Percentiles rank a stretch among this genome's conserved stretches.
phyloP scores from a whole-genome alignment of 306 rosid species.

The Trifolium dubium region DNA sequence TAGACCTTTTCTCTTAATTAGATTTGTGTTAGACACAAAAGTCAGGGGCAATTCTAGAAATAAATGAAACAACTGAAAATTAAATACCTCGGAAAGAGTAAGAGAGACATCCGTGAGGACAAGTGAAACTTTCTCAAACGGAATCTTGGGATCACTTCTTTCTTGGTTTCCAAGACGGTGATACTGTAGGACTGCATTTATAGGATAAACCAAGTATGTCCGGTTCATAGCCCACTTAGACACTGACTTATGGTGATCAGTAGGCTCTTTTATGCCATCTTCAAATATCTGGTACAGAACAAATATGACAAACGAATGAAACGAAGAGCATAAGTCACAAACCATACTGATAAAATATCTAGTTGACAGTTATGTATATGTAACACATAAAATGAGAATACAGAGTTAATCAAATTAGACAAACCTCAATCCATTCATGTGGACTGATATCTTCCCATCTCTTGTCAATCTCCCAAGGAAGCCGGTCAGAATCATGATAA shows the following conservation, averaged over 20 bases:
- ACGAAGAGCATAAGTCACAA: slow-evolving; percentile 13
- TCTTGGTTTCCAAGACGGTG: slow-evolving; percentile 98
- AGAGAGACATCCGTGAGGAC: slow-evolving; percentile 81
- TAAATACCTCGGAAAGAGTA: slow-evolving; percentile 81
- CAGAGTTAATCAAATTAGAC: slow-evolving; percentile 30
- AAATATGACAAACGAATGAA: slow-evolving; percentile 37
- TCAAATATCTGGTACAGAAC: slow-evolving; percentile 77
- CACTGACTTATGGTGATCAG: slow-evolving; percentile 50
- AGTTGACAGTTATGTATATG: slow-evolving; percentile 11
- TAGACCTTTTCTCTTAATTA: slow-evolving; percentile 9
- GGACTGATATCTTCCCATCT: slow-evolving; percentile 91
- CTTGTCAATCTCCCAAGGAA: slow-evolving; percentile 86
- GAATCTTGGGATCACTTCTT: slow-evolving; percentile 78
- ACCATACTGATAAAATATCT: not conserved
- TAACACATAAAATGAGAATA: slow-evolving; percentile 28
- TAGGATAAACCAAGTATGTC: slow-evolving; percentile 83
- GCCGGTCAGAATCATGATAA: slow-evolving; percentile 84
- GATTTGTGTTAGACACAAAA: slow-evolving; percentile 26
- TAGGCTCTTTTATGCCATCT: slow-evolving; percentile 84
- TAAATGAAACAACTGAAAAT: slow-evolving; percentile 19
- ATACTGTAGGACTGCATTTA: slow-evolving; percentile 82
- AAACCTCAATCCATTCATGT: slow-evolving; percentile 92
- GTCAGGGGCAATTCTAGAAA: slow-evolving; percentile 30
- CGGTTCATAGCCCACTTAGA: slow-evolving; percentile 85
- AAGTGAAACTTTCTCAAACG: slow-evolving; percentile 86